Percentiles rank a stretch among this genome's conserved stretches.
Evolutionary conservation across 192 early-diverging fungal genomes (phyloP).

Genomic region (Podila horticola): DNA sequence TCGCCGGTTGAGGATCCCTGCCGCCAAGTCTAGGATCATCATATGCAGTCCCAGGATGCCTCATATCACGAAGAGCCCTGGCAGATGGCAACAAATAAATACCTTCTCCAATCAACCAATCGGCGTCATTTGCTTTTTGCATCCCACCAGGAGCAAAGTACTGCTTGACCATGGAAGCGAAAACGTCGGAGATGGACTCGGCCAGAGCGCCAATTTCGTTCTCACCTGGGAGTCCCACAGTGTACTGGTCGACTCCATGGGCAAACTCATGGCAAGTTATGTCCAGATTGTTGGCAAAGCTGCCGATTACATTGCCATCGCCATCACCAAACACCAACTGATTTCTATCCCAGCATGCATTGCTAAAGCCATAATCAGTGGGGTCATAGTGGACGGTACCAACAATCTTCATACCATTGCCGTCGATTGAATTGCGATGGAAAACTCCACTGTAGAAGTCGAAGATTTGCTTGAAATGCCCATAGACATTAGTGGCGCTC

Average conservation of each 20-base stretch:
- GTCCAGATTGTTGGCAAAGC: background rate
- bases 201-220: too few species aligned
- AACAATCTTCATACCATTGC: background rate
- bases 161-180: background rate
- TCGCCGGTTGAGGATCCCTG: background rate
- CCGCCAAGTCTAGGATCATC: background rate
- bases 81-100: background rate
- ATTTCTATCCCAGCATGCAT: background rate
- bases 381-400: background rate
- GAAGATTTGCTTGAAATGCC: background rate
- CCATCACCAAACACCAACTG: background rate
- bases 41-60: background rate
- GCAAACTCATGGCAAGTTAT: too few species aligned
- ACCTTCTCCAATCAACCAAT: slow-evolving; percentile 3
- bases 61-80: background rate
- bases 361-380: background rate
- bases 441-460: background rate
- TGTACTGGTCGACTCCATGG: too few species aligned
- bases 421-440: background rate
- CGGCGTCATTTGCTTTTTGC: background rate
- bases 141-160: background rate
- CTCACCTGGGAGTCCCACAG: too few species aligned
- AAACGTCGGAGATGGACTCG: too few species aligned
- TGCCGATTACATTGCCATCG: background rate
- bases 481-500: background rate